Evolutionary conservation across 805 yeast species (phyloP).

Genomic region (Metschnikowia aberdeeniae): DNA sequence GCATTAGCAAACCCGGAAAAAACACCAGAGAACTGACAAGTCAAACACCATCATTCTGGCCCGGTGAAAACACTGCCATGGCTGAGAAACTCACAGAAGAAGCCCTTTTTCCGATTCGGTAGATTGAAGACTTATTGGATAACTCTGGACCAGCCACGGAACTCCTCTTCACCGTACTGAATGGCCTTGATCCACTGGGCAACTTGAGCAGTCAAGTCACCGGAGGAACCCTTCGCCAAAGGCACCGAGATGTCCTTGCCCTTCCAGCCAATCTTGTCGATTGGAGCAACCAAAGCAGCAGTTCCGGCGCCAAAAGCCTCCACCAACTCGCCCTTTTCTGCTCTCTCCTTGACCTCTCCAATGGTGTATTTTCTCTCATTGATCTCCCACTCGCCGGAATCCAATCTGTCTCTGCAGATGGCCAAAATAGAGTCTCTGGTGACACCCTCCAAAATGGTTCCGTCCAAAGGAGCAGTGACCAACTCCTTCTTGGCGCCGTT

Average conservation of each 20-base stretch:
- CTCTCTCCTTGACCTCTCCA: conserved; percentile 71
- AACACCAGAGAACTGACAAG: no score
- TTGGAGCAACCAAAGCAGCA: conserved; percentile 95
- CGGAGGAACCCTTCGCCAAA: conserved; percentile 74
- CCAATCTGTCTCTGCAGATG: conserved; percentile 72
- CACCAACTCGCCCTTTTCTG: conserved; percentile 74
- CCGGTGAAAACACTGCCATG: no score
- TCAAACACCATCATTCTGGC: no score
- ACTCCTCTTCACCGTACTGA: conserved; percentile 82
- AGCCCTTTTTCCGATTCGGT: no score
- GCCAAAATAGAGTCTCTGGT: conserved; percentile 85
- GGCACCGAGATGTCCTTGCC: conserved; percentile 76
- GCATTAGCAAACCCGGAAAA: no score
- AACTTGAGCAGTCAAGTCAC: conserved; percentile 71
- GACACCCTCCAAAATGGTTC: conserved; percentile 95
- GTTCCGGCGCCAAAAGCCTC: conserved; percentile 98
- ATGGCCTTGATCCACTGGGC: conserved; percentile 84
- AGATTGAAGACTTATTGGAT: conserved; percentile 18
- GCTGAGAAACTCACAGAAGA: no score
- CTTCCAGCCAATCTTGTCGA: conserved; percentile 78
- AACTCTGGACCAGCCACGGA: conserved; percentile 49
- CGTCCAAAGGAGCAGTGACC: conserved; percentile 95
- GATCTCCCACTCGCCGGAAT: conserved; percentile 73
- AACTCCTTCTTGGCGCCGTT: conserved; percentile 79
- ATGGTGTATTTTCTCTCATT: conserved; percentile 83